Evolutionary conservation across 768 basidiomycete species (phyloP).

Genomic region (Boletus fagicola): DNA sequence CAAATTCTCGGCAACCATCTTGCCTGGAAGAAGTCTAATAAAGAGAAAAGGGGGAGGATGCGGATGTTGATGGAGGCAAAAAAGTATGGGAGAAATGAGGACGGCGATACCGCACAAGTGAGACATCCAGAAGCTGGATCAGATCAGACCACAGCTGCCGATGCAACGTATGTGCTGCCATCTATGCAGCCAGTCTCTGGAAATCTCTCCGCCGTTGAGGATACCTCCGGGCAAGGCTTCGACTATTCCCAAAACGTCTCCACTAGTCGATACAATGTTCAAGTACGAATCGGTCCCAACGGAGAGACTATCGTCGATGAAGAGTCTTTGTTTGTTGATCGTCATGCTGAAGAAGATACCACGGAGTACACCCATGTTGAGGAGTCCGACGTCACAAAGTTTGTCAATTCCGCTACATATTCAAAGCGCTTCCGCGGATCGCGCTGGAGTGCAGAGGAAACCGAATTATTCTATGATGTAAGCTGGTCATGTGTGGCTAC

Average conservation of each 20-base stretch:
- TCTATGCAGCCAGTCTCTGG: conserved; percentile 20
- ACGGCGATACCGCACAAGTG: conserved; percentile 36
- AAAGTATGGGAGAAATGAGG: conserved; percentile 66
- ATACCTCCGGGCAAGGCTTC: conserved; percentile 58
- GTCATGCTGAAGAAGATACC: conserved; percentile 64
- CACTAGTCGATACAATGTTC: conserved; percentile 75
- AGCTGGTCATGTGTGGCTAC: conserved; percentile 25
- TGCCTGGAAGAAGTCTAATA: conserved; percentile 67
- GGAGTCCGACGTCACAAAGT: conserved; percentile 80
- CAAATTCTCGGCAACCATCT: conserved; percentile 71
- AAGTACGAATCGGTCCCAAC: conserved; percentile 83
- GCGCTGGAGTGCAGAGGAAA: conserved; percentile 89
- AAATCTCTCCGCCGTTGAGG: conserved; percentile 27
- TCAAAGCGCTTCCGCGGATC: conserved; percentile 78
- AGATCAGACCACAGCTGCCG: conserved; percentile 6
- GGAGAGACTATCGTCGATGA: conserved; percentile 88
- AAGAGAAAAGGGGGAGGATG: conserved; percentile 66
- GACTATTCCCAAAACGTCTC: conserved; percentile 66
- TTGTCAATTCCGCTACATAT: conserved; percentile 82
- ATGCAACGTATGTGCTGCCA: conserved; percentile 5
- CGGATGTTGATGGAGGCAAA: conserved; percentile 63
- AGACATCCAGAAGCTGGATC: conserved; percentile 10
- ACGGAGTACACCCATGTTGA: conserved; percentile 74
- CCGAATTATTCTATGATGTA: conserved; percentile 84
- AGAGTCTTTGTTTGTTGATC: conserved; percentile 77